Base-by-base conservation (phyloP, 495 filamentous ascomycete species). In the Aspergillus sparsus region DNA sequence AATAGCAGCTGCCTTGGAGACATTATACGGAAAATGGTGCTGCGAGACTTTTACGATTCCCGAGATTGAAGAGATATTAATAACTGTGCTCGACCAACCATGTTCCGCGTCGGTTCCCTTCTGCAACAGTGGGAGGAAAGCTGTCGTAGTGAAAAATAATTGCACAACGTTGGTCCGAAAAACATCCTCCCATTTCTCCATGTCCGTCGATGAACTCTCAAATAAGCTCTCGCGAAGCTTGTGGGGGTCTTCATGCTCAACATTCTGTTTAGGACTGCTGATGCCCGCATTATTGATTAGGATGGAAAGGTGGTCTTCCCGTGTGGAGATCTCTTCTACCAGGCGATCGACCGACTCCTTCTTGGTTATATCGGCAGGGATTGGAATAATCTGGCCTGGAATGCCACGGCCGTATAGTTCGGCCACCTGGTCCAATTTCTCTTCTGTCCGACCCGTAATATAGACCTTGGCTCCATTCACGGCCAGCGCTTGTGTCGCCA, bases 381-480 rank as follows among this genome's bases (percentile, higher is more conserved):
- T 65, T 3, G 83, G 83, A 53, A 86, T 84, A 62, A 87, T 86
- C 44, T 85, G 58, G 11, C 84, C 83, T 0, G 71, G 55, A 44
- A 82, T 82, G 39, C 74, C 65, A 61, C 82, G 73, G 36, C 70
- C 69, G 58, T 73, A 73, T 3, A 75, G 66, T 44, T 80, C 68
- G 8, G 73, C 78, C 0, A 85, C 85, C 0, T 65, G 73, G 5
- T 85, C 72, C 6, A 87, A 77, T 65, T 85, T 85, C 58, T 84
- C 79, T 47, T 69, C 64, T 6, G 79, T 83, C 16, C 82, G 77
- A n/a, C 82, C 83, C 9, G 81, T 78, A 57, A 87, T 84, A 74
- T 87, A 87, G 32, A 83, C 80, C 64, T 80, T 80, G 7, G 77
- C 82, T 7, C 84, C 84, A 63, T 86, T 87, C 46, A 83, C 82